These are phyloP conservation scores for Didymellaceae sp. DNA, from an alignment of 2,329 filamentous ascomycete species.

Conservation along the genomic window DNA sequence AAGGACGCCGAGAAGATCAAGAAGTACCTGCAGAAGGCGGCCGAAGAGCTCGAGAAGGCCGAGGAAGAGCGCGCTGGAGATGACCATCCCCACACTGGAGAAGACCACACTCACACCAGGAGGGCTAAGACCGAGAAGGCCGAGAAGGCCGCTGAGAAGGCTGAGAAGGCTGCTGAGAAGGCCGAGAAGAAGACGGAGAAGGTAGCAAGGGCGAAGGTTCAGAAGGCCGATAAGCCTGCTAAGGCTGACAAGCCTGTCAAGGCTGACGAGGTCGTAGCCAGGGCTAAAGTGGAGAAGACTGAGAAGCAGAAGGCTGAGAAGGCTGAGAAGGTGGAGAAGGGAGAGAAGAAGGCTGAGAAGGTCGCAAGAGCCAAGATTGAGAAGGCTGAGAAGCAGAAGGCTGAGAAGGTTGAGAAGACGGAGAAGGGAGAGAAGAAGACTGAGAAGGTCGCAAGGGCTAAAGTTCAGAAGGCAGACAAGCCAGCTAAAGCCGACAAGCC, in stretches of 20 bases:
- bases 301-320: neutral
- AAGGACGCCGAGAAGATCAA: neutral
- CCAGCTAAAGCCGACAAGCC: neutral
- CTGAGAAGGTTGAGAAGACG: neutral
- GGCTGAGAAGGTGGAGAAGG: neutral
- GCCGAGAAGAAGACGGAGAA: neutral
- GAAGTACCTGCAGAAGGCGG: neutral
- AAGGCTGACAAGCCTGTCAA: neutral
- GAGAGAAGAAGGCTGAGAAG: neutral
- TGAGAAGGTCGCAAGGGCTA: neutral
- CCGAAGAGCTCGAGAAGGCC: neutral
- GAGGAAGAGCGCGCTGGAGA: neutral
- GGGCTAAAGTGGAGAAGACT: neutral
- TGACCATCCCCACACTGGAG: neutral
- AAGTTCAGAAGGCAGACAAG: neutral
- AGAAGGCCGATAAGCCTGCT: neutral
- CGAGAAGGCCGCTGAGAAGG: too few species aligned
- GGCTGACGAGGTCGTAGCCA: neutral
- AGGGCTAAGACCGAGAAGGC: neutral
- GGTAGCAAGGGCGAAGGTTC: neutral
- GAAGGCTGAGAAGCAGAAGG: neutral
- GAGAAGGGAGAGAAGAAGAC: neutral
- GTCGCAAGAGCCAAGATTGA: neutral
- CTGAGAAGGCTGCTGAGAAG: too few species aligned
- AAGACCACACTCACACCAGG: neutral